Conservation (phyloP, 371 early-diverging fungal species). For the Mortierella sp. region DNA sequence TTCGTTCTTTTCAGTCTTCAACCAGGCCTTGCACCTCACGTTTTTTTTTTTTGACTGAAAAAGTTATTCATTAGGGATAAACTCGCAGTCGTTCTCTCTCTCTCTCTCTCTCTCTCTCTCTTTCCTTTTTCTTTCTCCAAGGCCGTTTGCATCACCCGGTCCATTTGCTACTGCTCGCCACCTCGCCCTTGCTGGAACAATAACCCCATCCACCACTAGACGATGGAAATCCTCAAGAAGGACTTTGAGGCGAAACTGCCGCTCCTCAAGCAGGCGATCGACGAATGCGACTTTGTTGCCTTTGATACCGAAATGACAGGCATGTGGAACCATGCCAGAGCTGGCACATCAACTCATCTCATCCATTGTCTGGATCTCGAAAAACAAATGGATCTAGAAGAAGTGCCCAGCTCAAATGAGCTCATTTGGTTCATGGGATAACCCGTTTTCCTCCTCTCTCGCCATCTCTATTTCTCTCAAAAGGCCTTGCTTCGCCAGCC, state of each 20-base stretch:
- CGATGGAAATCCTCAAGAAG: slow-evolving; percentile 80
- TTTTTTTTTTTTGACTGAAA: background rate
- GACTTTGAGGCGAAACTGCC: slow-evolving; percentile 69
- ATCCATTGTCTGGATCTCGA: too few relatives aligned
- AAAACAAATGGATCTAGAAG: too few relatives aligned
- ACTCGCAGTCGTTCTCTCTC: background rate
- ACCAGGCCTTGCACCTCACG: too few relatives aligned
- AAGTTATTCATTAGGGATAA: background rate
- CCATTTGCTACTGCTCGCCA: too few relatives aligned
- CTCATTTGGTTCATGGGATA: background rate
- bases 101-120: too few relatives aligned
- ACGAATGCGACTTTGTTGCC: slow-evolving; percentile 80
- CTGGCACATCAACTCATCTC: too few relatives aligned
- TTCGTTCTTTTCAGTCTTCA: too few relatives aligned
- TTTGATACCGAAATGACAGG: slow-evolving; percentile 92
- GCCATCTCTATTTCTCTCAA: background rate
- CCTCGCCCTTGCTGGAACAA: background rate
- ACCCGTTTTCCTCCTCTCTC: background rate
- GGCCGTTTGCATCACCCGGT: too few relatives aligned
- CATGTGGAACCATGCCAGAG: slow-evolving; percentile 7
- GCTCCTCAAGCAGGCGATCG: slow-evolving; percentile 72
- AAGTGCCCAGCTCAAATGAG: too few relatives aligned
- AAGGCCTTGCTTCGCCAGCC: slow-evolving; percentile 34
- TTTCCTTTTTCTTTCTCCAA: too few relatives aligned
- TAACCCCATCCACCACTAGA: background rate